phyloP scores from a whole-genome alignment of 78 protist species.

The Parvularia atlantis region DNA sequence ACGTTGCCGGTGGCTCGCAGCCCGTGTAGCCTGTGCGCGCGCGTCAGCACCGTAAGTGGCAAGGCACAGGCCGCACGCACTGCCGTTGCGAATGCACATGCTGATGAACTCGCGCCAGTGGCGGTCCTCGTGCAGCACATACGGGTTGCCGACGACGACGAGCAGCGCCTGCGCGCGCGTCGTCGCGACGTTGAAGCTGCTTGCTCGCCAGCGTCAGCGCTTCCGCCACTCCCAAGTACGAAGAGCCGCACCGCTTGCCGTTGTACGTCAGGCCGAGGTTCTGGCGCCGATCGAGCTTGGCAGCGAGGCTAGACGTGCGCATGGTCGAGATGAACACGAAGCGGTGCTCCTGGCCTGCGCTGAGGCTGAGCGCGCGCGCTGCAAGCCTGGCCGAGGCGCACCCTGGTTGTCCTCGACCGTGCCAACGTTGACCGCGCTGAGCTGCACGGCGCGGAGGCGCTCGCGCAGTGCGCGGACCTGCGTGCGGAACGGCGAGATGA shows the following conservation, averaged over 20 bases:
- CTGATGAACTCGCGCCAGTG: constrained; percentile 1
- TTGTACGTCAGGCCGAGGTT: too few species aligned
- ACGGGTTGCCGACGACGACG: constrained; percentile 22
- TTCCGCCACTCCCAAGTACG: too few species aligned
- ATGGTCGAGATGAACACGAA: constrained; percentile 11
- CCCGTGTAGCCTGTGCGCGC: too few species aligned
- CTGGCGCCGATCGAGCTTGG: too few species aligned
- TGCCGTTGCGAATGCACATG: neutral
- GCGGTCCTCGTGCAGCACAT: neutral
- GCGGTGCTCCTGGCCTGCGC: constrained; percentile 23
- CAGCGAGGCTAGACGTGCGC: too few species aligned
- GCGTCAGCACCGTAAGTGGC: too few species aligned
- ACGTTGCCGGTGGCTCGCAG: too few species aligned
- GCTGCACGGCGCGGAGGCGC: neutral
- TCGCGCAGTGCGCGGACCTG: constrained; percentile 11
- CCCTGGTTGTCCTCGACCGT: constrained; percentile 38
- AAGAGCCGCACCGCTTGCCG: too few species aligned
- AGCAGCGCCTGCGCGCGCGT: constrained; percentile 25
- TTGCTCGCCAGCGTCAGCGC: too few species aligned
- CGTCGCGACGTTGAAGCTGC: constrained; percentile 35
- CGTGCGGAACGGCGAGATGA: constrained; percentile 2
- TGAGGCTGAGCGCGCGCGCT: too few species aligned
- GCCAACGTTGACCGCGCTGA: constrained; percentile 21
- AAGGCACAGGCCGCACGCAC: too few species aligned
- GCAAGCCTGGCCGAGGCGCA: too few species aligned